Percentiles rank a stretch among this genome's conserved stretches.
Evolutionary conservation across 768 basidiomycete genomes (phyloP).

Genomic region (Mycena pura): DNA sequence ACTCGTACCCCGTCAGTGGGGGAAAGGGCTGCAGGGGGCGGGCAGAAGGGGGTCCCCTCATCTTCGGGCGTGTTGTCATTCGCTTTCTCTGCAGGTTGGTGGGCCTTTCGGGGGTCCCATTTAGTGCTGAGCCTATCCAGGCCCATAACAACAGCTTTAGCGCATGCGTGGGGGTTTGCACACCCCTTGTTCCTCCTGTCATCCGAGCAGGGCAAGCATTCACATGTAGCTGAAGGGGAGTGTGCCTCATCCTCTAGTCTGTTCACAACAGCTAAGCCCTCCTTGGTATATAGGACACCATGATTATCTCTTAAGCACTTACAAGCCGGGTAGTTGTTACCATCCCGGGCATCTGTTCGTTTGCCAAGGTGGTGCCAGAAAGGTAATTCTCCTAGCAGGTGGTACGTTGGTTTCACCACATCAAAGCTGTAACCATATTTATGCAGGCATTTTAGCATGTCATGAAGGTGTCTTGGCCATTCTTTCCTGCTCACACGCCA

Average conservation of each 20-base stretch:
- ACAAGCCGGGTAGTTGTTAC: background rate
- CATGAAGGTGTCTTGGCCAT: background rate
- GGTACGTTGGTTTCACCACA: background rate
- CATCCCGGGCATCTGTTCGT: background rate
- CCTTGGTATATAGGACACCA: background rate
- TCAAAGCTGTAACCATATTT: slow-evolving; percentile 1
- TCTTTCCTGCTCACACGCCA: background rate
- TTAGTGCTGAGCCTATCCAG: background rate
- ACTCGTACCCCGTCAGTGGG: no score
- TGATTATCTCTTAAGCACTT: background rate
- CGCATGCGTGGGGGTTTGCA: background rate
- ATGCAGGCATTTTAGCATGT: background rate
- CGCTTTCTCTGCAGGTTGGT: background rate
- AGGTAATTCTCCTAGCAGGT: background rate
- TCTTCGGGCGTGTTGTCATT: background rate
- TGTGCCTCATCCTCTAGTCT: background rate
- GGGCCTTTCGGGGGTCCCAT: background rate
- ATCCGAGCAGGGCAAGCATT: background rate
- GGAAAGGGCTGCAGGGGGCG: background rate
- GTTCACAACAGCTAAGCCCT: background rate
- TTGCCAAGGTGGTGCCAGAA: slow-evolving; percentile 1
- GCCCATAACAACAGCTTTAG: background rate
- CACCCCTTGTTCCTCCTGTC: background rate
- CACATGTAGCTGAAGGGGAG: background rate
- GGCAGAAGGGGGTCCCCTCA: background rate